Evolutionary conservation across 257 asterid genomes (phyloP), one percentile per base, ranked within the genome.

Genomic region (Henckelia pumila): DNA sequence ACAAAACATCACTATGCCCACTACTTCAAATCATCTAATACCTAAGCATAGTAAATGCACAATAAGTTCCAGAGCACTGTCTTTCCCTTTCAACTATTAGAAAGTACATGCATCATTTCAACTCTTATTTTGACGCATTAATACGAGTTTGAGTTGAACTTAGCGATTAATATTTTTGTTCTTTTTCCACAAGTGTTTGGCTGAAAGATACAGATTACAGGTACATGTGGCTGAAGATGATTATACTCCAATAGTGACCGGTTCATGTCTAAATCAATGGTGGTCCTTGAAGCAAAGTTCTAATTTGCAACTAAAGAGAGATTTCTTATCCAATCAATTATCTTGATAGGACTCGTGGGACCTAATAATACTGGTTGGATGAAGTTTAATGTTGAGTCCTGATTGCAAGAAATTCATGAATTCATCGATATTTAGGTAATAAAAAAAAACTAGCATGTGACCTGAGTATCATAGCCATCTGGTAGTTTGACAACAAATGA

Each of bases 401-500:
- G 55, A 59, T 14, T 30, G 62, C 30, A 49, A 8, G 21, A 25
- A 24, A 10, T 72, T n/a, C n/a, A n/a, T 37, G 49, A 37, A 11
- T 33, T 7, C 40, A 33, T 33, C 40, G 21, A 32, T 26, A 61
- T 64, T n/a, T n/a, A n/a, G n/a, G n/a, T n/a, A n/a, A 70, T 28
- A 33, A 23, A 59, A 17, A 33, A 62, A 29, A 7, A 71, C 23
- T 58, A 20, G 14, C 86, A 37, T 37, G 49, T 68, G 40, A 89
- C 95, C 95, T 85, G 96, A 77, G 95, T 83, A 64, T 89, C 95
- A 20, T 84, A 89, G 64, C 95, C 96, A 63, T 87, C 82, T 3
- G 96, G 90, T 29, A 86, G 92, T 83, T 89, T 89, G 76, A 85
- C 84, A 19, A 89, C 52, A 44, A 44, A 44, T 44, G 52, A 44